Base-by-base conservation (phyloP, 2,329 filamentous ascomycete species). In the Xylaria sp. region DNA sequence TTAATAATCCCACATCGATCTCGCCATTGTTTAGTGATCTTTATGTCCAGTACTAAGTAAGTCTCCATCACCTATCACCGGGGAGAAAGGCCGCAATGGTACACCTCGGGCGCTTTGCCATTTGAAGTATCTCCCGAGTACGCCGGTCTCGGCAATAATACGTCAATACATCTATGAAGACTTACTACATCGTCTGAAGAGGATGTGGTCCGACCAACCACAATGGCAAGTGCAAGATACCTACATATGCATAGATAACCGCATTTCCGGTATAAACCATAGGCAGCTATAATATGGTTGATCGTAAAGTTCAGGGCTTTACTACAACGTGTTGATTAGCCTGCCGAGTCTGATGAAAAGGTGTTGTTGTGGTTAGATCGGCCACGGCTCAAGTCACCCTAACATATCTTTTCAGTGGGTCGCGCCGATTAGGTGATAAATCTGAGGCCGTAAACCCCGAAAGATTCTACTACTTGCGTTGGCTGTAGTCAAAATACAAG, bases 71-170 rank as follows among this genome's bases (percentile, higher is more conserved):
- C 14, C 14, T 14, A 42, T 14, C 39, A 11, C 14, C 14, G 14
- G 14, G 17, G 14, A 42, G 14, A 42, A 42, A 42, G 14, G 39
- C 39, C 39, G 17, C 11, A 42, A 42, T 42, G 39, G 39, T 36
- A 36, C 7, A 36, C 34, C 39, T 12, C 27, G 4, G 47, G 12
- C 58, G 32, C 58, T 42, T 64, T 36, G 39, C 61, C 61, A n/a
- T 19, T 58, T 27, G 53, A 57, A 47, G 51, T 21, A 42, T 51
- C 27, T 30, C 57, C 53, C 54, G 54, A 47, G 9, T 19, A 53
- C 36, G 42, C 65, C 54, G 60, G 55, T 24, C 30, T 50, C 30
- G 50, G 57, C 36, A 54, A 60, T 17, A 27, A 17, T 30, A 21
- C 39, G 4, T 42, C 4, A 42, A 42, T 30, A 62, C 2, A n/a